Base-by-base conservation (phyloP, 2,329 filamentous ascomycete genomes). In the Sarocladium brachiariae region DNA sequence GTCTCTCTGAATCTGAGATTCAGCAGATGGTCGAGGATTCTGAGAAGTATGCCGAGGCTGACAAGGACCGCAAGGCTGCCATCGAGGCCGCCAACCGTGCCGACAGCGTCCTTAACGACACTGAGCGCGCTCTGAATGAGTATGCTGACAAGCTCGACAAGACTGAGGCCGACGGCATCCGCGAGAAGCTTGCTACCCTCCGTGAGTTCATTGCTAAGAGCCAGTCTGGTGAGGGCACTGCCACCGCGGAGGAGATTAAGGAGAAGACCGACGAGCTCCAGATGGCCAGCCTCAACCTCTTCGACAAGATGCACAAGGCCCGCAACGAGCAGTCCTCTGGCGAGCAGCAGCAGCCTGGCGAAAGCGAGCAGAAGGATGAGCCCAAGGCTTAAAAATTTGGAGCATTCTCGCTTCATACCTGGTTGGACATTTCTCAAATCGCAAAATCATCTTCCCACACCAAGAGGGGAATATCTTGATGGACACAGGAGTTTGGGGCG, bases 231-330 rank as follows among this genome's bases (percentile, higher is more conserved):
- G 93, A 99, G 78, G 84, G 85, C 64, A 82, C 77, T 56, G 83
- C 87, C 64, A 95, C 89, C 54, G 87, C 91, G 49, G 87, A 88
- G 58, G 88, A 97, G 74, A 86, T 99, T 73, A 97, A 97, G 87
- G 83, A 89, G 77, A 96, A 96, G 89, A 95, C 89, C 63, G 93
- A 97, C 60, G 92, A 96, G 74, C 87, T 99, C 67, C 93, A 97
- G 78, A 88, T 87, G 70, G 89, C 92, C 60, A 92, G 87, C 73
- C 78, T 99, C 74, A 95, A 88, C 75, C 84, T 97, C 65, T 97
- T 99, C 72, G 93, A 97, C 78, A 96, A 97, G 87, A 96, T 99
- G 89, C 92, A 99, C 87, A 95, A 95, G 81, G 89, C 92, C 60
- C 86, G 89, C 62, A 70, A 74, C 60, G 87, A 80, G 66, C 72